Evolutionary conservation across 2,329 filamentous ascomycete genomes (phyloP), one percentile per base, ranked within the genome.

Genomic region (Penicillium vulpinum): DNA sequence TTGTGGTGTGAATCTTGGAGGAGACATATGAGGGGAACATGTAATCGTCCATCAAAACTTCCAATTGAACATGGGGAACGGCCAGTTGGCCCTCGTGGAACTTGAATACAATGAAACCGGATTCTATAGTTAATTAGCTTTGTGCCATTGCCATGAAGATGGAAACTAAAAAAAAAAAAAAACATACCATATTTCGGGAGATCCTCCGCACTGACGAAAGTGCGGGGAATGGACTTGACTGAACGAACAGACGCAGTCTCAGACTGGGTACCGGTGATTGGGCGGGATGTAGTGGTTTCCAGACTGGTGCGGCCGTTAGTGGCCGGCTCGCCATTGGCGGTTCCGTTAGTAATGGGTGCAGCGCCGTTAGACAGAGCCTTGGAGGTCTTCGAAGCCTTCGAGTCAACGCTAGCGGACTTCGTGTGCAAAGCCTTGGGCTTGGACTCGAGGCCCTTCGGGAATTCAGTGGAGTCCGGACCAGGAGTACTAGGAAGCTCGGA

Each of bases 21-120:
- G 92, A 95, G 2, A 85, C 82, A 72, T 96, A 97, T 0, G 92
- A 89, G 0, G 94, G 89, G 78, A 94, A 97, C 31, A 91, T 85
- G 84, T 94, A 92, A 72, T 99, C 94, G 73, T 99, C 94, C 73
- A 97, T 94, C 61, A 93, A 80, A 8, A 99, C 85, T 73, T 99
- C 92, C 22, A 99, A 80, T 60, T 91, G 88, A 29, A 86, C 88
- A 63, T 92, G 85, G 51, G 81, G 85, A 62, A 89, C 86, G 0
- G 90, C 84, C 70, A 99, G 83, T 54, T 97, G 89, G 24, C 88
- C 92, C 60, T 97, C 92, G 71, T 97, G 85, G 56, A 99, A 85
- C 71, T 92, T 93, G 83, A 99, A 97, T 54, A 99, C 90, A 61
- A 99, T 82, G 55, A 99, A 83, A 62, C 94, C 94, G 55, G 90